Percentiles rank a stretch among this genome's conserved stretches.
Conservation (phyloP, 2,329 filamentous ascomycete genomes). For the Dryadomyces quercus-mongolicae region DNA sequence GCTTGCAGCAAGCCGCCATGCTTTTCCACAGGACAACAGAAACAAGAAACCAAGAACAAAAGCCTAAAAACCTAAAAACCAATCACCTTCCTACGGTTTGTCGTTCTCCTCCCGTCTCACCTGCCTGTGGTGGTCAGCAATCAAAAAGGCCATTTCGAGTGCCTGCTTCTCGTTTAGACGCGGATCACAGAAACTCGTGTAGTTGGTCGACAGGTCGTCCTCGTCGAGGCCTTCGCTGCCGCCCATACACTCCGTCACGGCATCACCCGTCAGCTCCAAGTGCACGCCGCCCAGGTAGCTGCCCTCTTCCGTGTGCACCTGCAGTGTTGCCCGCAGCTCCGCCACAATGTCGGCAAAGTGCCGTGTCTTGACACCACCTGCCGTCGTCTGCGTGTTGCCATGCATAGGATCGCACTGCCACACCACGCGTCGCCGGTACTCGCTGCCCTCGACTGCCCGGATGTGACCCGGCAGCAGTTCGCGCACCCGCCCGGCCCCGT, state of each 20-base stretch:
- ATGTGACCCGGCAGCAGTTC: constrained; percentile 75
- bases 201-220: constrained; percentile 79
- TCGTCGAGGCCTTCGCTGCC: constrained; percentile 80
- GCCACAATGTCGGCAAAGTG: constrained; percentile 82
- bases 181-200: constrained; percentile 93
- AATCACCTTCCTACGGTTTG: too few species aligned
- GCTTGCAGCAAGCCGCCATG: background rate
- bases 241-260: constrained; percentile 91
- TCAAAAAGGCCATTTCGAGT: constrained; percentile 83
- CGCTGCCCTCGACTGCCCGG: constrained; percentile 71
- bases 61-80: background rate
- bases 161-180: constrained; percentile 96
- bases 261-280: constrained; percentile 88
- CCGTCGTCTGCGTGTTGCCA: constrained; percentile 61
- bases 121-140: constrained; percentile 64
- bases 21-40: too few species aligned
- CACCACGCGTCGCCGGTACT: constrained; percentile 54
- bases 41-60: background rate
- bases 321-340: constrained; percentile 72
- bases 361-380: constrained; percentile 77
- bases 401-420: constrained; percentile 99
- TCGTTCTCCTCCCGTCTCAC: constrained; percentile 14
- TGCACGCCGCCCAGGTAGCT: constrained; percentile 91
- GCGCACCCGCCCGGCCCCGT: constrained; percentile 69
- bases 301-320: constrained; percentile 70